Conservation (phyloP, 2,329 filamentous ascomycete species). For the Nemania sp. region DNA sequence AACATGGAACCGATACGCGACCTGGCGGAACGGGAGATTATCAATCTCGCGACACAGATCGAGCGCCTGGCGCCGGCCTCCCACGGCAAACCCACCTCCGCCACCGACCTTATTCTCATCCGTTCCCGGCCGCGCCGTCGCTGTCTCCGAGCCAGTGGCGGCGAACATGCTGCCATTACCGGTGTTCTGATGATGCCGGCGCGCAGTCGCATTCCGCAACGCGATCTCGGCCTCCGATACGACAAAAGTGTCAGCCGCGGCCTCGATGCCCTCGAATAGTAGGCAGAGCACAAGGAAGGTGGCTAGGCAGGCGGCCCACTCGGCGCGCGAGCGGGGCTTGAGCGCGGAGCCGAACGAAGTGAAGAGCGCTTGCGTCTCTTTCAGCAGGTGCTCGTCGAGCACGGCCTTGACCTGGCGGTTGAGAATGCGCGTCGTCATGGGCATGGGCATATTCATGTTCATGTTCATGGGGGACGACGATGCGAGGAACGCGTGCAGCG, state of each 20-base stretch:
- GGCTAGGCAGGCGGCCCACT: conserved; percentile 61
- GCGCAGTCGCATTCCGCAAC: too few relatives aligned
- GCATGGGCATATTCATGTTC: conserved; percentile 29
- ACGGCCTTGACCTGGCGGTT: conserved; percentile 60
- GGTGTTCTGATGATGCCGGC: too few relatives aligned
- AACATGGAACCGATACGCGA: conserved; percentile 63
- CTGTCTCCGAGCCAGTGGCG: conserved; percentile 11
- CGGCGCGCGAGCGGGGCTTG: conserved; percentile 55
- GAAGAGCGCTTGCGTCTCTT: conserved; percentile 56
- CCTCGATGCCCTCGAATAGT: conserved; percentile 62
- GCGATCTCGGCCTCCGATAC: conserved; percentile 55
- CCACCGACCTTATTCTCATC: conserved; percentile 11
- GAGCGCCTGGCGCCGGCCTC: conserved; percentile 49
- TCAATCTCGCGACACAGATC: conserved; percentile 55
- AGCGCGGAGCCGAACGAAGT: conserved; percentile 56
- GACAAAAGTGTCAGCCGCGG: conserved; percentile 56
- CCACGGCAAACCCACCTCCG: conserved; percentile 33
- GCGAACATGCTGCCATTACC: too few relatives aligned
- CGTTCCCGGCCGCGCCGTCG: neutral
- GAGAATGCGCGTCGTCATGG: conserved; percentile 56
- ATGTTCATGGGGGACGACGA: neutral
- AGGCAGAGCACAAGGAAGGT: conserved; percentile 60
- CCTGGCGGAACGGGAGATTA: conserved; percentile 63
- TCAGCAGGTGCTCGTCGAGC: conserved; percentile 57
- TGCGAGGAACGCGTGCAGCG: conserved; percentile 46